Percentiles rank a stretch among this genome's conserved stretches.
Evolutionary conservation across 495 filamentous ascomycete species (phyloP).

Genomic region (Aspergillus saccharolyticus): DNA sequence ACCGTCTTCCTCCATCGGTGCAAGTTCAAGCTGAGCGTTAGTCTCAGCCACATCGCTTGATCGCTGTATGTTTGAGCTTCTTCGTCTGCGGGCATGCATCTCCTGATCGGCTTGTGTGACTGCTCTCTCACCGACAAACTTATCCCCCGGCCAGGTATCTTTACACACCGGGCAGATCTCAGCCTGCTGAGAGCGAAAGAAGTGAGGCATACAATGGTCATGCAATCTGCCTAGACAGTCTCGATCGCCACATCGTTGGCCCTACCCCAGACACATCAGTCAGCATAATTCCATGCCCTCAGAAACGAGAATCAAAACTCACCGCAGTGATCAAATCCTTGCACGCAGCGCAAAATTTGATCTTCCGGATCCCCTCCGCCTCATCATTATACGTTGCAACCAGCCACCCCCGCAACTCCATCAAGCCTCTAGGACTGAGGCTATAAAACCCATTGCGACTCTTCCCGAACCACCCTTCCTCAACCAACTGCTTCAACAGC

Average conservation of each 20-base stretch:
- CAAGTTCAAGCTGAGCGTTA: slow-evolving; percentile 9
- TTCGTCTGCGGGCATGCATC: slow-evolving; percentile 24
- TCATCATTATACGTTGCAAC: slow-evolving; percentile 78
- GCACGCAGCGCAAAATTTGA: slow-evolving; percentile 87
- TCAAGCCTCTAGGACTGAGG: slow-evolving; percentile 67
- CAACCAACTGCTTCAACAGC: slow-evolving; percentile 62
- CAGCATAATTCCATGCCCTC: neutral
- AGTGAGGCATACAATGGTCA: slow-evolving; percentile 66
- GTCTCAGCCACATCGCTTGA: slow-evolving; percentile 7
- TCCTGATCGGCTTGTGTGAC: slow-evolving; percentile 32
- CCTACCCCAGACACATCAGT: slow-evolving; percentile 35
- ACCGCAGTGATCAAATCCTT: slow-evolving; percentile 83
- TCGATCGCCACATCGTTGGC: slow-evolving; percentile 69
- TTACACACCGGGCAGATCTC: slow-evolving; percentile 72
- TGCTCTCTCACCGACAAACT: slow-evolving; percentile 79
- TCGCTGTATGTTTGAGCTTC: slow-evolving; percentile 22
- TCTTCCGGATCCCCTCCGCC: slow-evolving; percentile 49
- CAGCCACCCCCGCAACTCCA: slow-evolving; percentile 82
- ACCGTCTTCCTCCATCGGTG: slow-evolving; percentile 1
- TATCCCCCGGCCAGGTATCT: slow-evolving; percentile 63
- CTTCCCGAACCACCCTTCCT: slow-evolving; percentile 81
- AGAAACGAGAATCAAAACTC: slow-evolving; percentile 17
- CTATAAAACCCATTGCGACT: slow-evolving; percentile 66
- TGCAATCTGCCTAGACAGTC: slow-evolving; percentile 70
- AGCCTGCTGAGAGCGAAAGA: slow-evolving; percentile 60